Base-by-base conservation (phyloP, 257 asterid genomes). In the Nicotiana sylvestris region DNA sequence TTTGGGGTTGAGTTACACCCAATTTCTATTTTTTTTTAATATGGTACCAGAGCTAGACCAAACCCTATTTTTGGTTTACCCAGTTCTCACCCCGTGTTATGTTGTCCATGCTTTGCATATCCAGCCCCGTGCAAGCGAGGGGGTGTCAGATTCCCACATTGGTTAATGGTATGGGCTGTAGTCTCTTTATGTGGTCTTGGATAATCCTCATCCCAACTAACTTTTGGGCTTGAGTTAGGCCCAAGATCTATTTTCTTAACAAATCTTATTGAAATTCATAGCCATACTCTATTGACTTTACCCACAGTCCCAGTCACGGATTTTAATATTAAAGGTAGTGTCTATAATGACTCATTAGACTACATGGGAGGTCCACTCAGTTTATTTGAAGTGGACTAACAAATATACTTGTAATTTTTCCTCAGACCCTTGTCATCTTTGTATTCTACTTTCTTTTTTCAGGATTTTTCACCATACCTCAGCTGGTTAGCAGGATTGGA, bases 391-490 rank as follows among this genome's bases (percentile, higher is more conserved):
- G 27, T 49, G 80, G 62, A 74, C 51, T 39, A 49, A 2, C 16
- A 49, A 74, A 49, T 74, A 74, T 35, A 35, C 39, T 35, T 57
- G 27, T 49, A 74, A 7, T 13, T 27, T 49, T 49, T 27, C 27
- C 25, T 15, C 39, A 25, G 79, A 15, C 49, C 15, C 46, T 72
- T 51, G 46, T 51, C 64, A 76, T 76, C 80, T 27, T 76, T 76
- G 64, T 76, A 49, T 76, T 51, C 3, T 51, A 16, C 64, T 15
- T 76, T 76, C 27, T 51, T 74, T 61, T 84, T 30, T 87, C 92
- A 95, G 99, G 99, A 82, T 94, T 94, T 88, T 96, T 96, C 91
- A 94, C 99, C 85, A 96, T 91, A 81, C 89, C 99, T 81, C 98
- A 96, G 91, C 87, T 96, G 69, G 98, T 96, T 82, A 96, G 99